Conservation (phyloP, 2,329 filamentous ascomycete genomes). For the Fusarium albosuccineum region DNA sequence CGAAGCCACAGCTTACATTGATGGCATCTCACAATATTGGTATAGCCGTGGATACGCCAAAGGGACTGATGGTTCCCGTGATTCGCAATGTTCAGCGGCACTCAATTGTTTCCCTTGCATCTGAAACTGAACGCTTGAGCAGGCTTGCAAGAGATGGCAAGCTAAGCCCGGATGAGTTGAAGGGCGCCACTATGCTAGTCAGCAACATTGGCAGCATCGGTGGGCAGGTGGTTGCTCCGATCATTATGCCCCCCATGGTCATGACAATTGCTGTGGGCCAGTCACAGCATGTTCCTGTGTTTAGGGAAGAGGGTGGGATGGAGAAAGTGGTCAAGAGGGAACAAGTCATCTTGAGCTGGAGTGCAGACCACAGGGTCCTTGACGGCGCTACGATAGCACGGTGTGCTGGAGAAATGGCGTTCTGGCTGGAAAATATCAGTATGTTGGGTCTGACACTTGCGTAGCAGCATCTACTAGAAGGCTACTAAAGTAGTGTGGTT, state of each 20-base stretch:
- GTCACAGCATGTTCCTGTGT: background rate
- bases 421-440: slow-evolving; percentile 13
- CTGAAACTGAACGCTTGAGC: slow-evolving; percentile 4
- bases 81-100: slow-evolving; percentile 19
- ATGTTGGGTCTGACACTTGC: background rate
- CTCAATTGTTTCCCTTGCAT: slow-evolving; percentile 6
- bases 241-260: background rate
- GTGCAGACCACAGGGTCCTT: slow-evolving; percentile 5
- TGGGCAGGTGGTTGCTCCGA: background rate
- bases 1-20: background rate
- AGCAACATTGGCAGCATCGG: slow-evolving; percentile 19
- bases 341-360: slow-evolving; percentile 5
- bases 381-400: slow-evolving; percentile 15
- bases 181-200: slow-evolving; percentile 1
- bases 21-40: slow-evolving; percentile 22
- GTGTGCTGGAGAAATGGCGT: slow-evolving; percentile 12
- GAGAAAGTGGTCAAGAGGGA: slow-evolving; percentile 1
- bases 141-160: slow-evolving; percentile 5
- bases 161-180: slow-evolving; percentile 13
- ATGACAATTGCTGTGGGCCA: background rate
- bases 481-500: no score
- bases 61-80: slow-evolving; percentile 21
- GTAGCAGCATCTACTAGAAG: background rate
- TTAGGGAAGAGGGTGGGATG: background rate
- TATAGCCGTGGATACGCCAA: slow-evolving; percentile 21